Evolutionary conservation across 768 basidiomycete species (phyloP), one percentile per base, ranked within the genome.

Genomic region (Lyophyllum semitale): DNA sequence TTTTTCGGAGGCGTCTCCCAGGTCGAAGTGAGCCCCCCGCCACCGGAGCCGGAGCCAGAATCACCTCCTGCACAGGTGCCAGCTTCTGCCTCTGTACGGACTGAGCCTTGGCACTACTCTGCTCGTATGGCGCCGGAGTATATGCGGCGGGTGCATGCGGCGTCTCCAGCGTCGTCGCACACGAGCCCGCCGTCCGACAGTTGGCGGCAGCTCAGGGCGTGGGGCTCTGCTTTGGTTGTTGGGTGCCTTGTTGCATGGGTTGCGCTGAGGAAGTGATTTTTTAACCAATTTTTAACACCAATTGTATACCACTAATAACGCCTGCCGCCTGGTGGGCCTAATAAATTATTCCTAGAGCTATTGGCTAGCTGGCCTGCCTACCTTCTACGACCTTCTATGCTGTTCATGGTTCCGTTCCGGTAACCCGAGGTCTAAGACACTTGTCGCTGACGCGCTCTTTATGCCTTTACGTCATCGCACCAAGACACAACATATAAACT

Each of bases 1-100:
- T 95, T 95, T 67, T 88, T 95, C 62, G 93, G 93, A 2, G 95
- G 92, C 1, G 92, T 97, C 17, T 79, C 90, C 15, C 88, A 89
- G 55, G 92, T 88, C 0, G 93, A 98, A 62, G 74, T 94, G n/a
- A 55, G 52, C 23, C 40, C 57, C 12, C 54, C 57, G 17, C 22
- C 20, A 15, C 35, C 26, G 25, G 25, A 32, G 17, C 11, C 17
- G 8, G 37, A 55, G 13, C 25, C 23, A 30, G 37, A 33, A 25
- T 2, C n/a, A n/a, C n/a, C 29, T 35, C 7, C 15, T 27, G 18
- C 44, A 29, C 25, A 29, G 6, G 20, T 32, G 1, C 37, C 33
- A 35, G 13, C 38, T 22, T 27, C 55, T 2, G 7, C 37, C n/a
- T n/a, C n/a, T 38, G 11, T n/a, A 5, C 37, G 37, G 17, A 38